Percentiles rank a stretch among this genome's conserved stretches.
Evolutionary conservation across 1,139 yeast species (phyloP).

Genomic region (Kodamaea alishanica): DNA sequence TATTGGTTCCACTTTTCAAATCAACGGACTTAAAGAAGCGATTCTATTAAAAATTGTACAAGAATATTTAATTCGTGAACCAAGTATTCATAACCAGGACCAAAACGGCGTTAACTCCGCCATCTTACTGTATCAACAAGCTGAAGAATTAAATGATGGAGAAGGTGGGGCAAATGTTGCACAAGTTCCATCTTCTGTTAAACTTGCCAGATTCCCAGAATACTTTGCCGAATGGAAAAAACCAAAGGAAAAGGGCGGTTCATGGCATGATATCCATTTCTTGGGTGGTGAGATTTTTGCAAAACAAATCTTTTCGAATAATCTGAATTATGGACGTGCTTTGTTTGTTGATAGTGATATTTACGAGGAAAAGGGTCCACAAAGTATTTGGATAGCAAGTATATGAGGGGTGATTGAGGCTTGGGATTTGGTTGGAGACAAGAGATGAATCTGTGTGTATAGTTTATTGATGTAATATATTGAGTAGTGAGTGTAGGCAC

Average conservation of each 20-base stretch:
- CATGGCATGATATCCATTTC: conserved; percentile 67
- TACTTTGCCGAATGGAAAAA: conserved; percentile 96
- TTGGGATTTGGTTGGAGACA: too few relatives aligned
- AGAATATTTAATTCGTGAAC: conserved; percentile 49
- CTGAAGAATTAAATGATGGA: conserved; percentile 20
- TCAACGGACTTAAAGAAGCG: conserved; percentile 75
- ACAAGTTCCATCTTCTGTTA: conserved; percentile 78
- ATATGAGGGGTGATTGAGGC: too few relatives aligned
- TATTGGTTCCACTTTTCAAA: conserved; percentile 71
- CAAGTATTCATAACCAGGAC: conserved; percentile 28
- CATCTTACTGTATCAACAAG: conserved; percentile 43
- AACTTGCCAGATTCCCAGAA: conserved; percentile 72
- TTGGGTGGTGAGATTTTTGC: conserved; percentile 87
- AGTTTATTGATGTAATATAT: too few relatives aligned
- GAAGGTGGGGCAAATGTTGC: conserved; percentile 29
- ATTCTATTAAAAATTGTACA: conserved; percentile 56
- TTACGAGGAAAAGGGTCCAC: conserved; percentile 81
- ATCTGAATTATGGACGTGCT: conserved; percentile 58
- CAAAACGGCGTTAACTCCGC: conserved; percentile 36
- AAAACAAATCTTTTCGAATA: conserved; percentile 71
- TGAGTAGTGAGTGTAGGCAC: too few relatives aligned
- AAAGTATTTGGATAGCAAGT: conserved; percentile 51
- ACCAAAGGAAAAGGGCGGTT: conserved; percentile 53
- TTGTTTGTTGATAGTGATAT: conserved; percentile 67
- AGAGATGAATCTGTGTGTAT: too few relatives aligned